Conservation (phyloP, 495 filamentous ascomycete species). For the Aspergillus taichungensis region DNA sequence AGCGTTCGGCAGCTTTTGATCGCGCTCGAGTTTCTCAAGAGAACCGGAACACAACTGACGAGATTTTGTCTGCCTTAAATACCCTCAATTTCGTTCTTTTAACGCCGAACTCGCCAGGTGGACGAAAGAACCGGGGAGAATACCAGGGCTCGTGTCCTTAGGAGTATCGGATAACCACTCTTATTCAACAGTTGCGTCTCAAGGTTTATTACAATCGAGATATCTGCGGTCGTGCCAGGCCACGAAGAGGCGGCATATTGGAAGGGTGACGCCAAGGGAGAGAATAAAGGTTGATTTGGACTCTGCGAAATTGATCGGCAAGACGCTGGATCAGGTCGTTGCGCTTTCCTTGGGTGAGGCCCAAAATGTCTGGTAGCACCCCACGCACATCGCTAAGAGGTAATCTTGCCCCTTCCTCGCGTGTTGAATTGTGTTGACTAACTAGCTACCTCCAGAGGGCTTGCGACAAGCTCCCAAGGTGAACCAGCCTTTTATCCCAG, state of each 20-base stretch:
- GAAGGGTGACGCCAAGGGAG: too few species aligned
- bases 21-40: conserved; percentile 9
- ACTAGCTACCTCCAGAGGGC: conserved; percentile 29
- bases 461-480: conserved; percentile 38
- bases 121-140: not conserved
- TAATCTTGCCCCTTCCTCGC: conserved; percentile 3
- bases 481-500: conserved; percentile 40
- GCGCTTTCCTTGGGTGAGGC: conserved; percentile 1
- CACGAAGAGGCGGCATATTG: too few species aligned
- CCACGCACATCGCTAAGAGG: conserved; percentile 23
- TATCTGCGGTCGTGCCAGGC: too few species aligned
- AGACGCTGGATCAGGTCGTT: not conserved
- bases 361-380: conserved; percentile 18
- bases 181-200: not conserved
- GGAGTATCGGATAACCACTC: not conserved
- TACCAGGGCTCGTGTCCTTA: not conserved
- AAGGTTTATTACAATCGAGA: too few species aligned
- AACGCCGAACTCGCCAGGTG: too few species aligned
- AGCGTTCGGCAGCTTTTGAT: conserved; percentile 11
- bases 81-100: too few species aligned
- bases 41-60: not conserved
- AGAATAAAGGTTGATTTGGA: too few species aligned
- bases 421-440: not conserved
- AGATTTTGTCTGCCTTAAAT: too few species aligned
- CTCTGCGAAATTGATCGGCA: too few species aligned